Percentiles rank a stretch among this genome's conserved stretches.
phyloP scores from a whole-genome alignment of 1,139 yeast genomes.

The Taphrina populina region DNA sequence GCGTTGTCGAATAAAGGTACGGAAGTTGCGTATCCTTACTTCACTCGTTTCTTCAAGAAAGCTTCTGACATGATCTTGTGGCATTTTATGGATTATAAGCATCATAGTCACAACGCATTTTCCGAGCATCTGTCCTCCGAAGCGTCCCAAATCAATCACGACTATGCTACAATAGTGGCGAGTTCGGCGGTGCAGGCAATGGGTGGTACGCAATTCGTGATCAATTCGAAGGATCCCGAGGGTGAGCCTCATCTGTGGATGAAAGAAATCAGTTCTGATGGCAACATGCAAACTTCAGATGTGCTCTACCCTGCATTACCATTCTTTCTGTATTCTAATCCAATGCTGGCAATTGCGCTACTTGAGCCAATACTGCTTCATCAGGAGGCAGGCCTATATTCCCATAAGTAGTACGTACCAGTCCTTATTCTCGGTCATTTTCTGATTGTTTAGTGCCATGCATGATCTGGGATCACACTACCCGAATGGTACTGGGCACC shows the following conservation, averaged over 20 bases:
- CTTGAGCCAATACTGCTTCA: slow-evolving; percentile 12
- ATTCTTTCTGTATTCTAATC: slow-evolving; percentile 25
- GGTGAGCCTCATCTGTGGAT: slow-evolving; percentile 25
- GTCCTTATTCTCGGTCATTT: neutral
- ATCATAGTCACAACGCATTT: neutral
- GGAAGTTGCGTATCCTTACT: slow-evolving; percentile 1
- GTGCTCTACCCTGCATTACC: slow-evolving; percentile 31
- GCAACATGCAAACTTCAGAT: slow-evolving; percentile 27
- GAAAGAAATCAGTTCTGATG: slow-evolving; percentile 27
- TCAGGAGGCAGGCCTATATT: slow-evolving; percentile 21
- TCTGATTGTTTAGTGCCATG: slow-evolving; percentile 2
- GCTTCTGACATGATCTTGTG: slow-evolving; percentile 4
- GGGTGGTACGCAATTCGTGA: slow-evolving; percentile 16
- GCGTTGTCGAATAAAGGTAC: slow-evolving; percentile 3
- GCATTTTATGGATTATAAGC: slow-evolving; percentile 7
- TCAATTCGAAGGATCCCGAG: slow-evolving; percentile 7
- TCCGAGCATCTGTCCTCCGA: neutral
- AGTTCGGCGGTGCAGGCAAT: slow-evolving; percentile 10
- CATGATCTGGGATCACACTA: slow-evolving; percentile 22
- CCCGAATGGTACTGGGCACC: slow-evolving; percentile 29
- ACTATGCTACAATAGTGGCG: slow-evolving; percentile 10
- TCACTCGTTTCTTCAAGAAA: slow-evolving; percentile 2
- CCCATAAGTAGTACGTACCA: slow-evolving; percentile 8
- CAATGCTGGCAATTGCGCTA: slow-evolving; percentile 1
- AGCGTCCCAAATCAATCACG: neutral